A percentile compares a stretch with the other conserved stretches of the same genome.
Conservation (phyloP, 2,329 filamentous ascomycete species). For the Calonectria multiphialidica region DNA sequence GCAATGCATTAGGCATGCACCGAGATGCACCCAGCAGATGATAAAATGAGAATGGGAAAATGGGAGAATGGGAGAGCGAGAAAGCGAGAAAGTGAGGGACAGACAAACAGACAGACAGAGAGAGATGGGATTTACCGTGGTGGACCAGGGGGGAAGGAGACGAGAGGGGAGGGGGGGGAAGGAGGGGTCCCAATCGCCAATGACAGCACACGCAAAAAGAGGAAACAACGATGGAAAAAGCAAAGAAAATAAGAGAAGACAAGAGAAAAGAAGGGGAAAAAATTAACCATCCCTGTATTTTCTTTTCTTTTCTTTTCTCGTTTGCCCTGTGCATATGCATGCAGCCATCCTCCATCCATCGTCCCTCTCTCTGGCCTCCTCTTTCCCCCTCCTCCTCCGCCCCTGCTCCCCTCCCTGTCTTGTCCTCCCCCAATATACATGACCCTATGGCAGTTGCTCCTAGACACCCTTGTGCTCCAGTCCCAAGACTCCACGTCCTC, state of each 20-base stretch:
- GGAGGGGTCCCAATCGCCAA: not conserved
- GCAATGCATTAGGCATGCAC: not conserved
- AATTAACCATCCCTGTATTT: not conserved
- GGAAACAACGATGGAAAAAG: not conserved
- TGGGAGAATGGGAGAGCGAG: too few species aligned
- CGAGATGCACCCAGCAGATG: not conserved
- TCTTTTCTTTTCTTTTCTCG: not conserved
- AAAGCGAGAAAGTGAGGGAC: too few species aligned
- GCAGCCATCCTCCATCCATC: slow-evolving; percentile 1
- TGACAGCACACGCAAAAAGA: not conserved
- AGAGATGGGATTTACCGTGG: not conserved
- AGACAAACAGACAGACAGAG: too few species aligned
- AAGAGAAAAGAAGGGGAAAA: not conserved
- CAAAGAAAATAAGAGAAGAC: not conserved
- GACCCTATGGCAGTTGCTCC: not conserved
- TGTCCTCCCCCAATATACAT: not conserved
- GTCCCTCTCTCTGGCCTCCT: not conserved
- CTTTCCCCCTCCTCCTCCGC: not conserved
- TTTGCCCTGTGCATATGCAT: slow-evolving; percentile 6
- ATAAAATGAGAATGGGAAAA: too few species aligned
- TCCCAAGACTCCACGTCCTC: slow-evolving; percentile 3
- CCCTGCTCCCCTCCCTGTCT: not conserved
- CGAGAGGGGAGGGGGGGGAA: not conserved
- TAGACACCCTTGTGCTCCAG: not conserved
- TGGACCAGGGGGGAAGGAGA: not conserved